Base-by-base conservation (phyloP, 169 alveolate genomes). In the Miamiensis avidus region DNA sequence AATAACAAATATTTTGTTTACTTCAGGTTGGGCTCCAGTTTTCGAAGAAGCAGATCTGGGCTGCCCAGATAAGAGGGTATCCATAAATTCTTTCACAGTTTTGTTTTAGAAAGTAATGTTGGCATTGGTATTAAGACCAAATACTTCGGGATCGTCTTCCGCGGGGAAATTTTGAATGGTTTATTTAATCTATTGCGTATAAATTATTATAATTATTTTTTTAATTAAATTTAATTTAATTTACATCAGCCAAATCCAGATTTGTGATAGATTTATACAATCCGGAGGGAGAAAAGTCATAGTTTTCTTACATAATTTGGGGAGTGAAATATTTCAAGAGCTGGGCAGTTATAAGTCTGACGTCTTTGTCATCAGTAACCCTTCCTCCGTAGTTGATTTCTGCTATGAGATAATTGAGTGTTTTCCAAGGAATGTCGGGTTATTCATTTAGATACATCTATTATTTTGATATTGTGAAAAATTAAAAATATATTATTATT, bases 381-480 rank as follows among this genome's bases (percentile, higher is more conserved):
- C 98, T 93, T 65, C 99, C 99, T 76, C 98, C 99, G 85, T 96
- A 97, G 91, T 97, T 97, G 73, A 96, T 96, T 91, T 95, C 97
- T 20, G 99, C 96, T 34, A 97, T 94, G 25, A 97, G 81, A 82
- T 93, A 95, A 85, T 95, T 94, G 31, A 97, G 82, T 32, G 97
- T 96, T 78, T 90, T 92, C 87, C 93, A 95, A 6, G 98, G 98
- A 26, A 93, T 94, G 31, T 92, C 97, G 75, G 96, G 96, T 74
- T 95, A 93, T 88, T 95, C 97, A 86, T 95, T 96, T 65, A 97
- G 87, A 83, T 94, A 95, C 98, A 95, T 95, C 82, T 95, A 90
- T 33, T 49, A 49, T 11, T 49, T 49, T 49, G 4, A 49, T 49
- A 49, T 11, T 49, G 4, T 49, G 4, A 49, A 11, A 49, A 49